Evolutionary conservation across 2,329 filamentous ascomycete genomes (phyloP).

Genomic region (Aspergillus niger): DNA sequence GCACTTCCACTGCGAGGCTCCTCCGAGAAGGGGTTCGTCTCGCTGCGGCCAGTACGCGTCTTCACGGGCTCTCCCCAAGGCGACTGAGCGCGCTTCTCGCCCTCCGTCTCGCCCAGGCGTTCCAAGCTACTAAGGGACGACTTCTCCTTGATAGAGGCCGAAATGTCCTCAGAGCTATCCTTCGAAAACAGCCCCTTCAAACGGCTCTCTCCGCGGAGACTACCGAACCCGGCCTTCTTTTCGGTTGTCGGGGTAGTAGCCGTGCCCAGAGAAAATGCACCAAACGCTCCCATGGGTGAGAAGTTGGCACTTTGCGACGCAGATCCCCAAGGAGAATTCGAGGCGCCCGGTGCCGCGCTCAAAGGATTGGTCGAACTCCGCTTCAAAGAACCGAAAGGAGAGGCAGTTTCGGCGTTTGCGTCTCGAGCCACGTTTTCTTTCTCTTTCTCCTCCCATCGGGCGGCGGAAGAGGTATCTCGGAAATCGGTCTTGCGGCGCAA

Average conservation of each 20-base stretch:
- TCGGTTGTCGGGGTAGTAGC: conserved; percentile 61
- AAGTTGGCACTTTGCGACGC: conserved; percentile 64
- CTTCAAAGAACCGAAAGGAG: conserved; percentile 58
- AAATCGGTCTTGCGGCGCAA: conserved; percentile 64
- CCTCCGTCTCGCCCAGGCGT: conserved; percentile 55
- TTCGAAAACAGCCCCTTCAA: conserved; percentile 84
- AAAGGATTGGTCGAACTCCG: conserved; percentile 59
- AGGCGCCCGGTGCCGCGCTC: conserved; percentile 50
- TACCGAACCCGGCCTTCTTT: conserved; percentile 70
- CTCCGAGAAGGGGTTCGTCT: conserved; percentile 52
- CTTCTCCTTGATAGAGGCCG: conserved; percentile 57
- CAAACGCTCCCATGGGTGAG: conserved; percentile 80
- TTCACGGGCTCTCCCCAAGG: conserved; percentile 54
- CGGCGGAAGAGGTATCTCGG: conserved; percentile 50
- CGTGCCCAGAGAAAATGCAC: conserved; percentile 73
- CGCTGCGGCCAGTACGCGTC: conserved; percentile 51
- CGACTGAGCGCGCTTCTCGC: conserved; percentile 49
- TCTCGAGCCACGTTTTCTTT: conserved; percentile 50
- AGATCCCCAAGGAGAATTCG: conserved; percentile 60
- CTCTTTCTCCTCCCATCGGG: conserved; percentile 53
- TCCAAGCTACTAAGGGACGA: conserved; percentile 55
- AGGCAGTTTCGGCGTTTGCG: conserved; percentile 40
- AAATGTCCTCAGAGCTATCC: conserved; percentile 68
- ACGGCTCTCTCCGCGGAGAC: conserved; percentile 73
- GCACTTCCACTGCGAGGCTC: conserved; percentile 62